phyloP scores from a whole-genome alignment of 495 filamentous ascomycete genomes.

The Penicillium fimorum region DNA sequence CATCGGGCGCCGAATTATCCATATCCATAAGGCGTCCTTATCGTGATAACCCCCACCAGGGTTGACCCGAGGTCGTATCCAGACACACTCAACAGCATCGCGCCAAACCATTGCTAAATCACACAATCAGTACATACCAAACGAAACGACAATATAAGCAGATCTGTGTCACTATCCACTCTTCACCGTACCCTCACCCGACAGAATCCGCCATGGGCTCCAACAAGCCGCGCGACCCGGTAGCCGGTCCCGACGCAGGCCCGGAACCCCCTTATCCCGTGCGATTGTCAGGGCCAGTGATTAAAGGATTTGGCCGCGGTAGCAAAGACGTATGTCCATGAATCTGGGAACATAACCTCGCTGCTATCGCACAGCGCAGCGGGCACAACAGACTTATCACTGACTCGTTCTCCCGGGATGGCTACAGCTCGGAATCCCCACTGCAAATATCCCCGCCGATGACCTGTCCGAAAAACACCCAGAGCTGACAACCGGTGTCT shows the following conservation, averaged over 20 bases:
- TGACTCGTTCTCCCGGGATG: constrained; percentile 4
- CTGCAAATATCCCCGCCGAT: constrained; percentile 89
- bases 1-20: not conserved
- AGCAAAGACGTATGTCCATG: constrained; percentile 68
- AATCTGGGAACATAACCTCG: not conserved
- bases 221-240: constrained; percentile 52
- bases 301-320: constrained; percentile 91
- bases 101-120: not conserved
- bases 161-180: not conserved
- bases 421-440: constrained; percentile 82
- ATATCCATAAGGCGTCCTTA: not conserved
- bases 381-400: not conserved
- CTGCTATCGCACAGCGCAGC: not conserved
- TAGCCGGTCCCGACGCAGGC: constrained; percentile 67
- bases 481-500: constrained; percentile 73
- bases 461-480: constrained; percentile 66
- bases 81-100: not conserved
- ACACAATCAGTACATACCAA: constrained; percentile 1
- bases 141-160: not conserved
- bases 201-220: constrained; percentile 34
- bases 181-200: not conserved
- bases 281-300: constrained; percentile 75
- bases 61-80: not conserved
- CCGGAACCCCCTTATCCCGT: constrained; percentile 79
- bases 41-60: constrained; percentile 13